These are phyloP conservation scores for Botrytis deweyae DNA, from an alignment of 2,329 filamentous ascomycete genomes.

Conservation along the genomic window DNA sequence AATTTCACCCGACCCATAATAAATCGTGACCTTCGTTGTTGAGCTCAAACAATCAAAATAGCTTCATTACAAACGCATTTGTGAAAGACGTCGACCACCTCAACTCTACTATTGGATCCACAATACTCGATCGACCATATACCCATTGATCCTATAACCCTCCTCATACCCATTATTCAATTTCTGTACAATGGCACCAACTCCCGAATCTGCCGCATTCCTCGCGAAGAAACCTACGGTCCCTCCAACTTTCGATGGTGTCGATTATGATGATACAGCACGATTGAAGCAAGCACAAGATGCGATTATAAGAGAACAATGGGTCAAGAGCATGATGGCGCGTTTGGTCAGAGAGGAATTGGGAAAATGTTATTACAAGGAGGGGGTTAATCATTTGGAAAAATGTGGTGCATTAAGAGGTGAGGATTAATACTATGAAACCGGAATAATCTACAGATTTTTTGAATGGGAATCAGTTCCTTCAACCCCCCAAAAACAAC, in stretches of 20 bases:
- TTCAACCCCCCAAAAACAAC: not conserved
- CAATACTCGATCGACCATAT: not conserved
- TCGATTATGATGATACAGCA: constrained; percentile 81
- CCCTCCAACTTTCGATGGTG: constrained; percentile 78
- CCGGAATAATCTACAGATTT: not conserved
- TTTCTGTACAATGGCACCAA: constrained; percentile 60
- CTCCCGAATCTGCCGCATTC: constrained; percentile 78
- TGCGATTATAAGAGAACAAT: constrained; percentile 79
- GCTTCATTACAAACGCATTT: constrained; percentile 4
- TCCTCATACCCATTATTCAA: not conserved
- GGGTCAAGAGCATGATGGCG: constrained; percentile 88
- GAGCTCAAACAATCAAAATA: constrained; percentile 13
- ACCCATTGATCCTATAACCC: constrained; percentile 12
- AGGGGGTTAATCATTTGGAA: constrained; percentile 85
- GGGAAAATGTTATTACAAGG: constrained; percentile 79
- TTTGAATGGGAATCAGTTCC: not conserved
- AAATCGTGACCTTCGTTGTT: constrained; percentile 23
- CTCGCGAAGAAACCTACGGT: constrained; percentile 82
- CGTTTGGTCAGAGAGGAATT: constrained; percentile 78
- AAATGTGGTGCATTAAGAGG: constrained; percentile 81
- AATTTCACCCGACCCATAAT: constrained; percentile 4
- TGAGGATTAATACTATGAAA: constrained; percentile 46
- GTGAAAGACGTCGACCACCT: not conserved
- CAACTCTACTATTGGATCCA: not conserved
- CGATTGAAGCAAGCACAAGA: constrained; percentile 81